Percentiles rank a stretch among this genome's conserved stretches.
phyloP scores from a whole-genome alignment of 768 basidiomycete genomes.

The Lentinula boryana region DNA sequence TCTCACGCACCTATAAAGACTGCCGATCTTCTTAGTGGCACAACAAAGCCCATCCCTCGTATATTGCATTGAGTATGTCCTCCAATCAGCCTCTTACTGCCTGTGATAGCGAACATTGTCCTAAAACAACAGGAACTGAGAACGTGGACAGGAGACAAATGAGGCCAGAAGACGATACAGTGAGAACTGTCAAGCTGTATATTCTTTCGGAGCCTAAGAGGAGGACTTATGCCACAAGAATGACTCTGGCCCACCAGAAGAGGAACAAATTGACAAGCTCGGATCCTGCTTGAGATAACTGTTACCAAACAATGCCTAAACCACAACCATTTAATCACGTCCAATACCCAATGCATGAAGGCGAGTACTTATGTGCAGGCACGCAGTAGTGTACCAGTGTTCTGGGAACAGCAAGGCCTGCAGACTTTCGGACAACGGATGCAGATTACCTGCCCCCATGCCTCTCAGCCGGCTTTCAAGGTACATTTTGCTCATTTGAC shows the following conservation, averaged over 20 bases:
- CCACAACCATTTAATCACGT: not conserved
- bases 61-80: no score
- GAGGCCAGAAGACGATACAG: not conserved
- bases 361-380: conserved; percentile 70
- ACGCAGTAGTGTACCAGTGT: conserved; percentile 97
- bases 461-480: conserved; percentile 96
- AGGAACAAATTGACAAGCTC: not conserved
- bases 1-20: no score
- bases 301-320: not conserved
- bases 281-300: not conserved
- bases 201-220: not conserved
- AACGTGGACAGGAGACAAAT: not conserved
- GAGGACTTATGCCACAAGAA: not conserved
- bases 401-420: conserved; percentile 97
- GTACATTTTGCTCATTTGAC: conserved; percentile 85
- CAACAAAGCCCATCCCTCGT: no score
- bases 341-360: not conserved
- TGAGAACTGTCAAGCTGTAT: no score
- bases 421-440: conserved; percentile 94
- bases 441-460: conserved; percentile 91
- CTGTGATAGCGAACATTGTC: not conserved
- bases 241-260: not conserved
- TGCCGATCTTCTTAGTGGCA: no score
- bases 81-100: not conserved
- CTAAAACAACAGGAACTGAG: not conserved